Conservation (phyloP, 495 filamentous ascomycete genomes). For the Rostrohypoxylon terebratum region DNA sequence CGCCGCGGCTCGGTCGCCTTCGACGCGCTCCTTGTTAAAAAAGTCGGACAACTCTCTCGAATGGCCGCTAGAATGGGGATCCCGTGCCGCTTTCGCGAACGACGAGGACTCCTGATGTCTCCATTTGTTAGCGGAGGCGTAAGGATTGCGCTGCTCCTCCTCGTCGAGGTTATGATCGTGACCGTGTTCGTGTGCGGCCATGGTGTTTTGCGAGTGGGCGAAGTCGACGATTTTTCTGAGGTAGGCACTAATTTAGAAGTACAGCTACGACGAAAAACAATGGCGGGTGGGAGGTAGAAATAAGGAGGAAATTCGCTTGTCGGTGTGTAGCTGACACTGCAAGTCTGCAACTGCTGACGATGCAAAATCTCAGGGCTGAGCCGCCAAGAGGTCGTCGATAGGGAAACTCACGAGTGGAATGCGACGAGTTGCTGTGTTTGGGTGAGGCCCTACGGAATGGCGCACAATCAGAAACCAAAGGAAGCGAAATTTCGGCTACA, state of each 20-base stretch:
- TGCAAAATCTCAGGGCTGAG: conserved; percentile 15
- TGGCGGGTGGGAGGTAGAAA: background rate
- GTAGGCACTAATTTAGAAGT: background rate
- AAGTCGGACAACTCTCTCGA: conserved; percentile 63
- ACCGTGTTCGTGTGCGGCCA: conserved; percentile 50
- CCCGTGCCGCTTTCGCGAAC: conserved; percentile 58
- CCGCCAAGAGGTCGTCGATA: conserved; percentile 17
- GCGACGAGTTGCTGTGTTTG: conserved; percentile 32
- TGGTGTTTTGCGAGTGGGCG: conserved; percentile 20
- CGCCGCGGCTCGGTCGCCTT: conserved; percentile 42
- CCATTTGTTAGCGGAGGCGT: conserved; percentile 63
- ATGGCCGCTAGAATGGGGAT: conserved; percentile 51
- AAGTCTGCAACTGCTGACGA: conserved; percentile 22
- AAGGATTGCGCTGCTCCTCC: conserved; percentile 55
- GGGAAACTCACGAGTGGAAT: conserved; percentile 18
- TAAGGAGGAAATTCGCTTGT: conserved; percentile 6
- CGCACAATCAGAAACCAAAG: conserved; percentile 10
- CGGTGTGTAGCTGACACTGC: conserved; percentile 20
- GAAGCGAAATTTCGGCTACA: conserved; percentile 39
- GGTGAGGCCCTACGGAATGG: conserved; percentile 3
- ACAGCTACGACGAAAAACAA: conserved; percentile 1
- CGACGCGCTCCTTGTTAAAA: conserved; percentile 61
- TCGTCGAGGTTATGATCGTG: conserved; percentile 47
- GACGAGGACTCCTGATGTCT: conserved; percentile 65
- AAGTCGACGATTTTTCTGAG: background rate